Conservation (phyloP, 768 basidiomycete genomes). For the Russula earlei region DNA sequence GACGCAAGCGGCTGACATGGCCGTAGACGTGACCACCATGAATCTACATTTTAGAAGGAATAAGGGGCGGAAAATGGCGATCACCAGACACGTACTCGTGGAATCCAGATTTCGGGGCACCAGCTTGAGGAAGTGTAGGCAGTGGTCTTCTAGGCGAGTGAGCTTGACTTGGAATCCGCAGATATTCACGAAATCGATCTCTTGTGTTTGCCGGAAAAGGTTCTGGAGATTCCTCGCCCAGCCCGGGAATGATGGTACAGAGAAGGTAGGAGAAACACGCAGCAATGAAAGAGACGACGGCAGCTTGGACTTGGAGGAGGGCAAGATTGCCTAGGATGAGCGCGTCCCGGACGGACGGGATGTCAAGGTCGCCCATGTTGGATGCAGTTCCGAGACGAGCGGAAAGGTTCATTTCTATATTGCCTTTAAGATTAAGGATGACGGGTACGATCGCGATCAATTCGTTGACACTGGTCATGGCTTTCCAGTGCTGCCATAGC, state of each 20-base stretch:
- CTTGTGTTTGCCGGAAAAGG: not conserved
- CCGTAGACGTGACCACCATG: conserved; percentile 62
- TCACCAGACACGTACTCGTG: conserved; percentile 7
- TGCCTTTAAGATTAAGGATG: conserved; percentile 92
- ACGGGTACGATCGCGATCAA: conserved; percentile 96
- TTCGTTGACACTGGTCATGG: conserved; percentile 86
- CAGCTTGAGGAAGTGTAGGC: not conserved
- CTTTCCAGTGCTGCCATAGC: conserved; percentile 61
- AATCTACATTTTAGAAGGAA: conserved; percentile 38
- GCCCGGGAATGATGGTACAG: conserved; percentile 48
- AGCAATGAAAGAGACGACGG: conserved; percentile 80
- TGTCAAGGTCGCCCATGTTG: conserved; percentile 87
- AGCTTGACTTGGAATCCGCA: not conserved
- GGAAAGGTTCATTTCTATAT: conserved; percentile 97
- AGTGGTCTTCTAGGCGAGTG: conserved; percentile 4
- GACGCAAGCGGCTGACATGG: conserved; percentile 73
- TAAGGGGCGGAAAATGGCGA: not conserved
- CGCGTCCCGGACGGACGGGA: conserved; percentile 44
- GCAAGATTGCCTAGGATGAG: conserved; percentile 77
- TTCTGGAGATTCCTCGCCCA: not conserved
- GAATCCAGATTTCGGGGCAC: conserved; percentile 14
- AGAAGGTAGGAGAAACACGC: conserved; percentile 69
- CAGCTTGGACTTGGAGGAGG: conserved; percentile 88
- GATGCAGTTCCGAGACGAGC: conserved; percentile 92
- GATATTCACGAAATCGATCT: not conserved